Base-by-base conservation (phyloP, 2,329 filamentous ascomycete species). In the Xylariaceae sp. region DNA sequence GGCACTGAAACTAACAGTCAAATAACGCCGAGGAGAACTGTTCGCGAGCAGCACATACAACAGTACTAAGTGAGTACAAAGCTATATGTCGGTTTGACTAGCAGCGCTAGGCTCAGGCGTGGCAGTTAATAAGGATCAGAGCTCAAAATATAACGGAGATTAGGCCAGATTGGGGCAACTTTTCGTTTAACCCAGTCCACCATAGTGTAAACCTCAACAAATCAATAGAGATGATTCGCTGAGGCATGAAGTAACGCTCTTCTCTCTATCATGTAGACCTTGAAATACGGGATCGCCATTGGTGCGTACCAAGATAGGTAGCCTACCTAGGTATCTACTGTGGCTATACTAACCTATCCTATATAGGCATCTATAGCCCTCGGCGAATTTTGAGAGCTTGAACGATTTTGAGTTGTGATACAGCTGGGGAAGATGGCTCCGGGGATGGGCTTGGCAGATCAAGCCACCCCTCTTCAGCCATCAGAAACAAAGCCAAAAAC, bases 131-230 rank as follows among this genome's bases (percentile, higher is more conserved):
- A n/a, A n/a, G 24, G 24, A 52, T 53, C 49, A 12, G 36, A 45
- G 19, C 23, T 40, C 28, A 8, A 41, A 29, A 17, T 11, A 49
- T 16, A 45, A 28, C 24, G 33, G 24, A 46, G 33, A 16, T 50
- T 54, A 54, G 45, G 40, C 50, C 19, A 28, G 23, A 50, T 50
- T 36, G 24, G 50, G 45, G 26, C 49, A 49, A 29, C 36, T 31
- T 53, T 53, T n/a, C 9, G 40, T 31, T 49, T 37, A 6, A 26
- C 45, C 26, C 8, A 40, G 21, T 34, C n/a, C 46, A 34, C 7
- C n/a, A n/a, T n/a, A n/a, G n/a, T n/a, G n/a, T n/a, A n/a, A n/a
- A n/a, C n/a, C n/a, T n/a, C n/a, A n/a, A n/a, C n/a, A n/a, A n/a
- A n/a, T n/a, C n/a, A n/a, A n/a, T n/a, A n/a, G n/a, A n/a, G n/a